These are phyloP conservation scores for Pterocarpus santalinus DNA, from an alignment of 306 rosid genomes.

Conservation along the genomic window DNA sequence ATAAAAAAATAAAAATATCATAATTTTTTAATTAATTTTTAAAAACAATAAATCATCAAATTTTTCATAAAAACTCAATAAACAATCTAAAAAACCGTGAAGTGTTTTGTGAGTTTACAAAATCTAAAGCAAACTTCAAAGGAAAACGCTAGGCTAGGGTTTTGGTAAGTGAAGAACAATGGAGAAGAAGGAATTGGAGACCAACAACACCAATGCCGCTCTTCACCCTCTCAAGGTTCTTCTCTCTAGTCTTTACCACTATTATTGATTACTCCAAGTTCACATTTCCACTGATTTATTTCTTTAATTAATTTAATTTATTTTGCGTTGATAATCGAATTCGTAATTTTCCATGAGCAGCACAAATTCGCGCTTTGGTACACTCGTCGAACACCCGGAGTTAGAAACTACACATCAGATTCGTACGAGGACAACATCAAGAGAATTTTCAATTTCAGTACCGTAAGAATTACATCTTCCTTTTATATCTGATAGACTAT, in stretches of 20 bases:
- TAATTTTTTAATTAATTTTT: too few species aligned
- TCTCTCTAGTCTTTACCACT: not conserved
- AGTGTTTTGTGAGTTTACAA: not conserved
- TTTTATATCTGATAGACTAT: constrained; percentile 2
- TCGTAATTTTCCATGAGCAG: constrained; percentile 54
- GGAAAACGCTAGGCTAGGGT: not conserved
- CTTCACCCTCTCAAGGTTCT: constrained; percentile 61
- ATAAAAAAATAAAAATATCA: too few species aligned
- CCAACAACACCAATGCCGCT: constrained; percentile 45
- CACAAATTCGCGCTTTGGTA: constrained; percentile 88
- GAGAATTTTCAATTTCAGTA: constrained; percentile 87
- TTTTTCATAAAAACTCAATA: too few species aligned
- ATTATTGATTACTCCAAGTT: not conserved
- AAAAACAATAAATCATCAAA: too few species aligned
- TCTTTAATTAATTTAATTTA: not conserved
- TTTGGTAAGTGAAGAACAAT: not conserved
- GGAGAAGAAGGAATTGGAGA: constrained; percentile 6
- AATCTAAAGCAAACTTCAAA: not conserved
- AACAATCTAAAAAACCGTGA: too few species aligned
- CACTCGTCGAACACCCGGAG: constrained; percentile 94
- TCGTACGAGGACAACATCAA: constrained; percentile 88
- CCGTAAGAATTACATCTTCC: constrained; percentile 59
- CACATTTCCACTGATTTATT: not conserved
- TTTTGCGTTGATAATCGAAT: constrained; percentile 9
- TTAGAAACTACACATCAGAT: constrained; percentile 70